Evolutionary conservation across 2,329 filamentous ascomycete species (phyloP), one percentile per base, ranked within the genome.

Genomic region (Aspergillus quadricinctus): DNA sequence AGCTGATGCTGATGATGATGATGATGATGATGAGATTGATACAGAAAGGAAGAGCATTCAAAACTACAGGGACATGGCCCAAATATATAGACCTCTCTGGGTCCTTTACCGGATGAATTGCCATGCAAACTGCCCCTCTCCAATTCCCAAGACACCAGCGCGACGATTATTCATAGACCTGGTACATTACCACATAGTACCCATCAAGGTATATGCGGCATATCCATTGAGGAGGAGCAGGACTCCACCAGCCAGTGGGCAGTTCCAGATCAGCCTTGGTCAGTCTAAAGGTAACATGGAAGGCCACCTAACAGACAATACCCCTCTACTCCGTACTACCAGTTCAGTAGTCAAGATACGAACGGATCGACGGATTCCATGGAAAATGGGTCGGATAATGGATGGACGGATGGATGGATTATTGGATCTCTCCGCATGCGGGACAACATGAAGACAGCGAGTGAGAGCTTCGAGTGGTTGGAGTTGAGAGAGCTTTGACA

Each of bases 81-180:
- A 11, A 64, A 61, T 64, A 62, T 64, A 64, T 64, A 64, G 53
- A 48, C 21, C 29, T 53, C 14, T 10, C 52, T 49, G 54, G 46
- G 50, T 31, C 49, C 40, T 49, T 29, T 31, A 23, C 8, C 37
- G 17, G 31, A 14, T 17, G 14, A 37, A 37, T 14, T 17, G 31
- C 6, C 5, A 5, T 7, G 14, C 14, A 37, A 14, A 17, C 11
- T 17, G 31, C 31, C 50, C 54, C 54, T 55, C 55, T 48, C 49
- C 49, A 29, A 21, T 31, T 52, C 11, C 37, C n/a, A 43, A 21
- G 10, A 56, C 21, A 23, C 46, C 29, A 49, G 23, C 4, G 40
- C 25, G 17, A 27, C n/a, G 27, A 21, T 17, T 41, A 14, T 50
- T 14, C 31, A 7, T 37, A 3, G 3, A 35, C 31, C 31, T n/a